Evolutionary conservation across 495 filamentous ascomycete species (phyloP).

Genomic region (Chaetomidium leptoderma): DNA sequence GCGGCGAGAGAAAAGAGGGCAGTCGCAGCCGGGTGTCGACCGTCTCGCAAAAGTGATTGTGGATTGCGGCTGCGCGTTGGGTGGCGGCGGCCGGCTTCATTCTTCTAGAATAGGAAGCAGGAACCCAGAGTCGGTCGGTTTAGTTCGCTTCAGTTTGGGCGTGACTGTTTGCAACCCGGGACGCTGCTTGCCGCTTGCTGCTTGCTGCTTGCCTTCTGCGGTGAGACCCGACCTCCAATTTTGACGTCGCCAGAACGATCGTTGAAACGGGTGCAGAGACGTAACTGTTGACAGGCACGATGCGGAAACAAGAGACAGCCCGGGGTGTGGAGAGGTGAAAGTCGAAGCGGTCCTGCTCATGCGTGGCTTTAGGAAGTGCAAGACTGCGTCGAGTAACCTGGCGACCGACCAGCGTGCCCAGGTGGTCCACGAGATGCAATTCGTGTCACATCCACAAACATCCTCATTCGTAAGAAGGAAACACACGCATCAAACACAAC

Average conservation of each 20-base stretch:
- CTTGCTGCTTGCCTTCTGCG: slow-evolving; percentile 18
- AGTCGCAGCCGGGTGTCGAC: background rate
- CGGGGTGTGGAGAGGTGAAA: background rate
- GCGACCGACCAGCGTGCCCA: background rate
- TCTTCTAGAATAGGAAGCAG: background rate
- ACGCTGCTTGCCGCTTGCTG: slow-evolving; percentile 2
- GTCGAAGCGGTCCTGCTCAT: too few relatives aligned
- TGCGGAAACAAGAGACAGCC: background rate
- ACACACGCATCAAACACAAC: background rate
- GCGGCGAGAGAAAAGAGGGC: background rate
- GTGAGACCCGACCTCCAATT: slow-evolving; percentile 19
- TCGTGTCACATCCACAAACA: slow-evolving; percentile 4
- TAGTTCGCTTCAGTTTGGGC: background rate
- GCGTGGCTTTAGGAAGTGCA: background rate
- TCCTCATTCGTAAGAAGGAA: background rate
- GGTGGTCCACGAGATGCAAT: background rate
- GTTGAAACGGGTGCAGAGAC: background rate
- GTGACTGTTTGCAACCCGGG: slow-evolving; percentile 13
- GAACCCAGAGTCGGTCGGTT: background rate
- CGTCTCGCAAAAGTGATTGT: background rate
- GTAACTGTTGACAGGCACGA: background rate
- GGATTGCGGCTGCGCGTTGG: slow-evolving; percentile 6
- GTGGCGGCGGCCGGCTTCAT: background rate
- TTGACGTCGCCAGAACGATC: slow-evolving; percentile 4
- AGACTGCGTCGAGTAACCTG: slow-evolving; percentile 3